phyloP scores from a whole-genome alignment of 495 filamentous ascomycete species.

The Xylaria palmicola region DNA sequence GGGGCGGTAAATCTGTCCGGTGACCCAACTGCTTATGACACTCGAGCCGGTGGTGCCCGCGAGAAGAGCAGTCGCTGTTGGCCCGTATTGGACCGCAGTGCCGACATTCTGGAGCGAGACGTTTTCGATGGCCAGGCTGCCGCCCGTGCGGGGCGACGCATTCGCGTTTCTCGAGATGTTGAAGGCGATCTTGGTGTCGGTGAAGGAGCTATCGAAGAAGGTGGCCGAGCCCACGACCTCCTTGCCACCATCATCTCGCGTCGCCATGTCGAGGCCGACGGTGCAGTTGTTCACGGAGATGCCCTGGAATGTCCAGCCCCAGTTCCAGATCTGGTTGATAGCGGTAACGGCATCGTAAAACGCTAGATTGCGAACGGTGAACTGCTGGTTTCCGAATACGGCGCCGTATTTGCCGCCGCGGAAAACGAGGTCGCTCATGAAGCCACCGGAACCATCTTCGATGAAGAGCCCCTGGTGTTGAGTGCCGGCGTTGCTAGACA shows the following conservation, averaged over 20 bases:
- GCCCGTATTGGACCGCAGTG: constrained; percentile 54
- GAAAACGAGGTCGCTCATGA: constrained; percentile 71
- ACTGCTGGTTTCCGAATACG: constrained; percentile 75
- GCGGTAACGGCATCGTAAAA: constrained; percentile 58
- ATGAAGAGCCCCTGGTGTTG: constrained; percentile 75
- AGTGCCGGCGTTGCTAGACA: constrained; percentile 55
- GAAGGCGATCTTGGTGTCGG: constrained; percentile 58
- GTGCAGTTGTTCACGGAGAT: constrained; percentile 62
- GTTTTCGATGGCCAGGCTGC: constrained; percentile 64
- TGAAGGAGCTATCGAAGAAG: constrained; percentile 75
- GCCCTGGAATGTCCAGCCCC: constrained; percentile 68
- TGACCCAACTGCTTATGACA: constrained; percentile 50
- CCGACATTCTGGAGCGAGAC: constrained; percentile 56
- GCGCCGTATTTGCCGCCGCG: constrained; percentile 65
- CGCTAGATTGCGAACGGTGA: constrained; percentile 69
- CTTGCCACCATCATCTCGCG: constrained; percentile 10
- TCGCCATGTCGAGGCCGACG: constrained; percentile 64
- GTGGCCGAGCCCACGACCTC: constrained; percentile 72
- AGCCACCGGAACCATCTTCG: constrained; percentile 72
- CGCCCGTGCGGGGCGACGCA: constrained; percentile 45
- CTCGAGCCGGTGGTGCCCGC: constrained; percentile 52
- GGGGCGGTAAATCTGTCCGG: constrained; percentile 41
- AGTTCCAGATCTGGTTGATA: constrained; percentile 51
- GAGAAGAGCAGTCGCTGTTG: constrained; percentile 50
- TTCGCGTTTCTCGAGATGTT: constrained; percentile 49